Percentiles rank a stretch among this genome's conserved stretches.
Evolutionary conservation across 1,139 yeast genomes (phyloP).

Genomic region (Magnusiomyces starmeri): DNA sequence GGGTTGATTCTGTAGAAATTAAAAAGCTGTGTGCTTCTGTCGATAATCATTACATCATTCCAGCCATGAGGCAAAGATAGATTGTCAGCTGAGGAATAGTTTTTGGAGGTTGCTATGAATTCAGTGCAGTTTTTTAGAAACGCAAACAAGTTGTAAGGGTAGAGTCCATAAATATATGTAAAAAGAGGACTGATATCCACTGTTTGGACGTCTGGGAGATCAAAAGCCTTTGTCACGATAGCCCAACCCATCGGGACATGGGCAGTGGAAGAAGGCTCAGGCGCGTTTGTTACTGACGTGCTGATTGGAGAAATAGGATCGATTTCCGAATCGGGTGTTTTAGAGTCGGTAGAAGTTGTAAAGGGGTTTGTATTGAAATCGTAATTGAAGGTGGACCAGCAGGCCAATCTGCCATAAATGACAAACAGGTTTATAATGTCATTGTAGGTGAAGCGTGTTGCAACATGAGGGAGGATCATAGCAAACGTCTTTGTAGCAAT

Average conservation of each 20-base stretch:
- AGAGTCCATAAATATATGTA: slow-evolving; percentile 54
- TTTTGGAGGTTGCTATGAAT: slow-evolving; percentile 1
- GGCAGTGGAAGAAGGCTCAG: neutral
- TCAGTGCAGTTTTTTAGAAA: slow-evolving; percentile 41
- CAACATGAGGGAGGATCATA: slow-evolving; percentile 49
- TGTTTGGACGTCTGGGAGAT: slow-evolving; percentile 20
- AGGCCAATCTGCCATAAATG: slow-evolving; percentile 41
- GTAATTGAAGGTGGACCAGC: slow-evolving; percentile 31
- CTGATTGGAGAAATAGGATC: neutral
- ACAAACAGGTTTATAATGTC: slow-evolving; percentile 41
- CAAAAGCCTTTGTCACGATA: slow-evolving; percentile 22
- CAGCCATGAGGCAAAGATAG: slow-evolving; percentile 10
- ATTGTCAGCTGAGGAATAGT: neutral
- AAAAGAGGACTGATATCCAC: slow-evolving; percentile 33
- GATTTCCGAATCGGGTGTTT: neutral
- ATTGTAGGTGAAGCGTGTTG: slow-evolving; percentile 27
- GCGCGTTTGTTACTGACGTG: neutral
- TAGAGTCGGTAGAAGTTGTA: slow-evolving; percentile 2
- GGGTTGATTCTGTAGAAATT: slow-evolving; percentile 11
- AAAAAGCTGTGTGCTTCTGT: slow-evolving; percentile 7
- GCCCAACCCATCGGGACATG: slow-evolving; percentile 30
- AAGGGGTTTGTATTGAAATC: slow-evolving; percentile 3
- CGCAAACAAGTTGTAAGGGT: slow-evolving; percentile 44
- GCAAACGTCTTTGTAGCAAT: slow-evolving; percentile 41
- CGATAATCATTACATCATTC: slow-evolving; percentile 7